phyloP scores from a whole-genome alignment of 352 stramenopile species.

The Phytophthora citrophthora region DNA sequence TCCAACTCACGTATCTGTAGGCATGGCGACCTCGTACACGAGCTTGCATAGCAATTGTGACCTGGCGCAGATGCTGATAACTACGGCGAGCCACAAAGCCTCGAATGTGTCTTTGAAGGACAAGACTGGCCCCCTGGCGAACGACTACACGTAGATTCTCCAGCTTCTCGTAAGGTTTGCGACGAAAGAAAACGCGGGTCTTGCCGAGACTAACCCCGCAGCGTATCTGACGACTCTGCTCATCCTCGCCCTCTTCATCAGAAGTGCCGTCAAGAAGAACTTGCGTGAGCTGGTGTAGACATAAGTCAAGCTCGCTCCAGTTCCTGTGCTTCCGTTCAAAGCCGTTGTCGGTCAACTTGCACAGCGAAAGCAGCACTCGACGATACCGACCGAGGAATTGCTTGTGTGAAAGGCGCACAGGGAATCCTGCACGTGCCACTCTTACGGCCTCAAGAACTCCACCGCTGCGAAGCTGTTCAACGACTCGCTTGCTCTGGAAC shows the following conservation, averaged over 20 bases:
- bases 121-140: conserved; percentile 38
- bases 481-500: conserved; percentile 82
- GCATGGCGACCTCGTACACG: conserved; percentile 45
- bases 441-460: conserved; percentile 91
- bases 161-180: conserved; percentile 93
- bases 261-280: conserved; percentile 27
- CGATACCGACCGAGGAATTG: conserved; percentile 82
- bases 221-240: conserved; percentile 26
- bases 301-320: conserved; percentile 34
- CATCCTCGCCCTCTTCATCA: conserved; percentile 25
- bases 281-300: conserved; percentile 39
- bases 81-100: conserved; percentile 49
- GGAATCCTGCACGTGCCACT: conserved; percentile 84
- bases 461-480: conserved; percentile 87
- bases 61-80: conserved; percentile 41
- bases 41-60: conserved; percentile 56
- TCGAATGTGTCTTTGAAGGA: conserved; percentile 61
- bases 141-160: conserved; percentile 67
- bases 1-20: conserved; percentile 39
- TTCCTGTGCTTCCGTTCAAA: conserved; percentile 25
- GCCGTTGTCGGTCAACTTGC: conserved; percentile 22
- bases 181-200: conserved; percentile 95
- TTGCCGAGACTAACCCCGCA: conserved; percentile 83
- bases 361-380: conserved; percentile 52
- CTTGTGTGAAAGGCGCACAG: conserved; percentile 78